These are phyloP conservation scores for Juglanconis sp. DNA, from an alignment of 2,329 filamentous ascomycete genomes.

Conservation along the genomic window DNA sequence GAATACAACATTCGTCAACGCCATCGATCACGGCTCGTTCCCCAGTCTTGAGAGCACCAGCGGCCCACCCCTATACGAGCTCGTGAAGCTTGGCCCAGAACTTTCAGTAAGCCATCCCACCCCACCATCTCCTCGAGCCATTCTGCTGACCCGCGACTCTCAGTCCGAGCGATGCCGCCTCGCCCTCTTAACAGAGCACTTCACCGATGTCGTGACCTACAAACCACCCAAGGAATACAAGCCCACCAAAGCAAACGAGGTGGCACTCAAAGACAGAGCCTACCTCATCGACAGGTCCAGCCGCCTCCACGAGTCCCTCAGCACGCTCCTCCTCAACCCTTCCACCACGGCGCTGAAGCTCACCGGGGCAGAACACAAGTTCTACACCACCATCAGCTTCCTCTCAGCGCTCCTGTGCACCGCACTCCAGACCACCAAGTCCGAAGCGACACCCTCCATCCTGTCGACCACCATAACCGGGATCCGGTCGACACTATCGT, in stretches of 20 bases:
- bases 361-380: slow-evolving; percentile 40
- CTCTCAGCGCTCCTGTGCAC: slow-evolving; percentile 31
- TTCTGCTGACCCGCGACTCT: neutral
- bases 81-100: slow-evolving; percentile 48
- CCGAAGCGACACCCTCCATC: slow-evolving; percentile 1
- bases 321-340: slow-evolving; percentile 36
- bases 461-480: slow-evolving; percentile 19
- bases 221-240: slow-evolving; percentile 51
- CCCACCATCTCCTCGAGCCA: neutral
- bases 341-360: slow-evolving; percentile 26
- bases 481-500: slow-evolving; percentile 2
- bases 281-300: slow-evolving; percentile 41
- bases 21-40: slow-evolving; percentile 51
- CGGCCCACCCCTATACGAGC: slow-evolving; percentile 37
- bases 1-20: slow-evolving; percentile 36
- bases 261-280: slow-evolving; percentile 38
- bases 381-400: slow-evolving; percentile 41
- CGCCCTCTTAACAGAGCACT: slow-evolving; percentile 46
- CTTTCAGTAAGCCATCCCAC: slow-evolving; percentile 41
- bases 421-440: slow-evolving; percentile 20
- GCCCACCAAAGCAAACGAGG: slow-evolving; percentile 35
- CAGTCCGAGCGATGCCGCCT: slow-evolving; percentile 51
- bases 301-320: slow-evolving; percentile 41
- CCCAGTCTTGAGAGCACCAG: slow-evolving; percentile 42
- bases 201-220: slow-evolving; percentile 47